Base-by-base conservation (phyloP, 2,329 filamentous ascomycete species). In the Fusarium ramigenum region DNA sequence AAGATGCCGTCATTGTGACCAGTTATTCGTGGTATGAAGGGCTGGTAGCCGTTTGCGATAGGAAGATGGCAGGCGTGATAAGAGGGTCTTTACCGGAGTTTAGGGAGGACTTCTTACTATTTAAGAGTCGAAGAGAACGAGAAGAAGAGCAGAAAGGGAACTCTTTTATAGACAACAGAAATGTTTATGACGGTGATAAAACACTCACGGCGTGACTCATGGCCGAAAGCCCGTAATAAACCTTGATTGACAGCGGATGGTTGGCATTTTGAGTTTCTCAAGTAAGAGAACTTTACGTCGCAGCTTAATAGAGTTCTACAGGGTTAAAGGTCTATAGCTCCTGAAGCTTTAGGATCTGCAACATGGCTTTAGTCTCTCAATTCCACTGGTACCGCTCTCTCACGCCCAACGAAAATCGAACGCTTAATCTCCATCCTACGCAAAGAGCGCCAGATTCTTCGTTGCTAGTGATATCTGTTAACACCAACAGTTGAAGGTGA, bases 101-200 rank as follows among this genome's bases (percentile, higher is more conserved):
- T 4, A 49, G 14, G 11, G 6, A 30, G 14, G 0, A 14, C 9
- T 30, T 11, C 3, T 3, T 30, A n/a, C 9, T 9, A 11, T 16
- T 5, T 19, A 49, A 19, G 15, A 46, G 11, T 15, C 2, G 18
- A 4, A 5, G 11, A 18, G 25, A 7, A 30, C n/a, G 3, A 11
- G 25, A 34, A 30, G 19, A 18, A n/a, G n/a, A n/a, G n/a, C n/a
- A n/a, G 19, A 25, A 44, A 21, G 5, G 6, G 12, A 5, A 25
- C 19, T 30, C 28, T 30, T 9, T 30, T 30, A 30, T 30, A 30
- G 28, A 30, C 28, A 30, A 30, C 28, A 10, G 28, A 30, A 30
- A 30, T 3, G 9, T 30, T 30, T 30, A 30, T 30, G n/a, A n/a
- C n/a, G n/a, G n/a, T n/a, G n/a, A n/a, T n/a, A n/a, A n/a, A n/a